phyloP scores from a whole-genome alignment of 1,284 basidiomycete species.

The Sanguinoderma infundibulare region DNA sequence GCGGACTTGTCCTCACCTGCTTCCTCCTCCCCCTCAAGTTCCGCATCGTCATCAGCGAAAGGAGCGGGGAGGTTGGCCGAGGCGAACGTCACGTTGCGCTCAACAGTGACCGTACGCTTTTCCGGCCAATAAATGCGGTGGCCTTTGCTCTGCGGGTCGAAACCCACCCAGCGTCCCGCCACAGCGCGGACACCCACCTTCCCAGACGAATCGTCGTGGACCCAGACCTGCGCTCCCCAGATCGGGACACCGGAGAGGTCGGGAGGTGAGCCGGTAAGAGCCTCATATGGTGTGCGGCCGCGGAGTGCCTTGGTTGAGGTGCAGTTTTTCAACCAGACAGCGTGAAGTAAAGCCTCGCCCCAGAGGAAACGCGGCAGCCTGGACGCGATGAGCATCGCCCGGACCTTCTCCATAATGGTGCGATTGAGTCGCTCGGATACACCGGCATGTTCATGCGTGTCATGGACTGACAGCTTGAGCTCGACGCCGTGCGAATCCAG shows the following conservation, averaged over 20 bases:
- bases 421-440: not conserved
- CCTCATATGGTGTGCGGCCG: not conserved
- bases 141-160: constrained; percentile 36
- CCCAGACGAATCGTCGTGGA: not conserved
- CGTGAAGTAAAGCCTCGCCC: not conserved
- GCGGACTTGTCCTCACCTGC: not conserved
- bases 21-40: not conserved
- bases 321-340: not conserved
- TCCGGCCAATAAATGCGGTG: constrained; percentile 40
- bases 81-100: constrained; percentile 36
- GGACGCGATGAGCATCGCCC: not conserved
- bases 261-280: not conserved
- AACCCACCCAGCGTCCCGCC: constrained; percentile 35
- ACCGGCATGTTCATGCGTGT: no score
- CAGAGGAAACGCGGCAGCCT: not conserved
- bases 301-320: not conserved
- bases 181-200: not conserved
- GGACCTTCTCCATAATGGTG: not conserved
- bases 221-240: not conserved
- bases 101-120: constrained; percentile 33
- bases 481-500: not conserved
- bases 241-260: not conserved
- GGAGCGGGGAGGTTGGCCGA: not conserved
- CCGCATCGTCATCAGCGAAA: not conserved
- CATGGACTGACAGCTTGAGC: not conserved